phyloP scores from a whole-genome alignment of 1,139 yeast species.

The Pneumocystis canis region DNA sequence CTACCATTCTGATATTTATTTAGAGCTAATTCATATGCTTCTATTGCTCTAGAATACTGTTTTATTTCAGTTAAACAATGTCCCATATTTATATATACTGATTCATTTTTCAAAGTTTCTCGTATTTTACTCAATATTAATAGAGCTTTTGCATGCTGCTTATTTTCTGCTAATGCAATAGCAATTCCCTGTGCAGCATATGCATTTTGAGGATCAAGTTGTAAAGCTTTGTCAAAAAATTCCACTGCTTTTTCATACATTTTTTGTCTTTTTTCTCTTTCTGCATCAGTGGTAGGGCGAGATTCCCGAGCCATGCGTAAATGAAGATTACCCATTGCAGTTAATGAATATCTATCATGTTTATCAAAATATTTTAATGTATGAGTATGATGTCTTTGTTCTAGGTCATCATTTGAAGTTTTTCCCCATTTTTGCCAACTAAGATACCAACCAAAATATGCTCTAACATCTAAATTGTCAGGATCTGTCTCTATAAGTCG shows the following conservation, averaged over 20 bases:
- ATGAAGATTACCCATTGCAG: slow-evolving; percentile 81
- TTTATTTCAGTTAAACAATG: slow-evolving; percentile 73
- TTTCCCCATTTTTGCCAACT: slow-evolving; percentile 35
- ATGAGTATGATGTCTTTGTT: slow-evolving; percentile 68
- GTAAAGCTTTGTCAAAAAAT: slow-evolving; percentile 72
- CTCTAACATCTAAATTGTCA: slow-evolving; percentile 65
- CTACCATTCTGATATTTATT: slow-evolving; percentile 49
- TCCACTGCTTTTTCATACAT: slow-evolving; percentile 82
- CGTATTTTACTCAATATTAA: slow-evolving; percentile 79
- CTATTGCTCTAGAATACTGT: slow-evolving; percentile 76
- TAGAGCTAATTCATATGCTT: slow-evolving; percentile 22
- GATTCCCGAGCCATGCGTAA: slow-evolving; percentile 68
- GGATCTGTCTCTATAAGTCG: slow-evolving; percentile 40
- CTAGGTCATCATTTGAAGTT: slow-evolving; percentile 40
- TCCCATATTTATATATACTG: slow-evolving; percentile 74
- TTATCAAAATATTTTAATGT: slow-evolving; percentile 63
- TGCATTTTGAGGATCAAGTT: slow-evolving; percentile 70
- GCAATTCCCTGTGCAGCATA: slow-evolving; percentile 98
- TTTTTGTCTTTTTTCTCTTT: slow-evolving; percentile 53
- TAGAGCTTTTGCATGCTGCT: slow-evolving; percentile 55
- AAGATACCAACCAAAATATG: slow-evolving; percentile 85
- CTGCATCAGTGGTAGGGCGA: slow-evolving; percentile 38
- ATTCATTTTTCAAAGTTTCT: slow-evolving; percentile 73
- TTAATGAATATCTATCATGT: slow-evolving; percentile 78
- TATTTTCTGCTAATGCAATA: slow-evolving; percentile 77